These are phyloP conservation scores for Arachnomyces sp. DNA, from an alignment of 2,329 filamentous ascomycete genomes.

Conservation along the genomic window DNA sequence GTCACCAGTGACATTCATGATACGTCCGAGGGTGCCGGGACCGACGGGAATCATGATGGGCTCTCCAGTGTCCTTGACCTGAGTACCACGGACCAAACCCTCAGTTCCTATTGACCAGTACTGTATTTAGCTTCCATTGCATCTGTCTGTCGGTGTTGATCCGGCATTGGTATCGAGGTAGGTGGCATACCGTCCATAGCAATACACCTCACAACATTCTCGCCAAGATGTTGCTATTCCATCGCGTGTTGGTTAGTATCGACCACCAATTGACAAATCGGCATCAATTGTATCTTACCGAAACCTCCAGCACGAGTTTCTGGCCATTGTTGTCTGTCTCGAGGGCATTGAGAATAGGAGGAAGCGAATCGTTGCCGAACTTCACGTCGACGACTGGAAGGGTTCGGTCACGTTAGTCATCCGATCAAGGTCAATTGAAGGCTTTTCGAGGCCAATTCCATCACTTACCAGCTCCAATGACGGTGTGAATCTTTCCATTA, in stretches of 20 bases:
- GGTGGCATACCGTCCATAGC: conserved; percentile 89
- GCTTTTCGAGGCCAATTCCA: conserved; percentile 9
- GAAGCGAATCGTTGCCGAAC: conserved; percentile 89
- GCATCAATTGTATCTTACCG: conserved; percentile 54
- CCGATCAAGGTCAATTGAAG: conserved; percentile 15
- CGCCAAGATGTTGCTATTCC: conserved; percentile 91
- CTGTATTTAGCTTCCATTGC: conserved; percentile 12
- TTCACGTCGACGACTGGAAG: conserved; percentile 58
- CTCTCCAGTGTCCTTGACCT: conserved; percentile 77
- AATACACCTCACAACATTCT: conserved; percentile 99
- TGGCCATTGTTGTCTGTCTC: conserved; percentile 83
- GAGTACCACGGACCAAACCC: conserved; percentile 91
- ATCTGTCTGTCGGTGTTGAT: conserved; percentile 3
- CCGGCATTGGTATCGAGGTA: conserved; percentile 1
- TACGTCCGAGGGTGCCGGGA: conserved; percentile 86
- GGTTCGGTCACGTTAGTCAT: conserved; percentile 9
- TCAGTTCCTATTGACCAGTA: conserved; percentile 66
- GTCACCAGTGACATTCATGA: conserved; percentile 99
- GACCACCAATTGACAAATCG: conserved; percentile 7
- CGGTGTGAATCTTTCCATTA: conserved; percentile 63
- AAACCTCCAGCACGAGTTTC: conserved; percentile 92
- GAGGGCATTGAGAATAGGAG: conserved; percentile 94
- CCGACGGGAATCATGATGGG: conserved; percentile 97
- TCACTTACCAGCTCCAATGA: conserved; percentile 91
- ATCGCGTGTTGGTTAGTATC: conserved; percentile 1